A percentile compares a stretch with the other conserved stretches of the same genome.
Evolutionary conservation across 139 green algal species (phyloP).

Genomic region (Micractinium conductrix): DNA sequence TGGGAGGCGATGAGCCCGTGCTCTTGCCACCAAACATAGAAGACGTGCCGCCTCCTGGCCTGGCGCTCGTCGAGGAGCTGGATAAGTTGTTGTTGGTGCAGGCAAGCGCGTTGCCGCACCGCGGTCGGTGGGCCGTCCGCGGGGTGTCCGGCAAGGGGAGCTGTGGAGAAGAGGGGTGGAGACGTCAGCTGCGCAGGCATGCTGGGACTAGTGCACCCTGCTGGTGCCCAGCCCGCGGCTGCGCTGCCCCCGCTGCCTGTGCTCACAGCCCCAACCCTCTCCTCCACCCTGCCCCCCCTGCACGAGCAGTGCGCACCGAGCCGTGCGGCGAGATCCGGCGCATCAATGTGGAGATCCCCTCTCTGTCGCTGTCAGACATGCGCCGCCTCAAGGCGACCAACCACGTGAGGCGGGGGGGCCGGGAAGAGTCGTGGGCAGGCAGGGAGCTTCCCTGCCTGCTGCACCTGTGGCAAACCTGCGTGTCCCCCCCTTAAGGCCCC

Average conservation of each 20-base stretch:
- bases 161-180: too few relatives aligned
- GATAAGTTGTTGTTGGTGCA: slow-evolving; percentile 73
- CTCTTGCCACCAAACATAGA: slow-evolving; percentile 43
- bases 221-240: too few relatives aligned
- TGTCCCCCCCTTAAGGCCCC: too few relatives aligned
- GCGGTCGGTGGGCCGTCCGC: neutral
- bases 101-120: too few relatives aligned
- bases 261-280: neutral
- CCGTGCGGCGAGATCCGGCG: slow-evolving; percentile 72
- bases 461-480: neutral
- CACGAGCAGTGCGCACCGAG: slow-evolving; percentile 53
- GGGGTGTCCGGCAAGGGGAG: too few relatives aligned
- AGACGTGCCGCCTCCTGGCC: slow-evolving; percentile 44
- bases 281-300: neutral
- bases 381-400: slow-evolving; percentile 73
- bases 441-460: too few relatives aligned
- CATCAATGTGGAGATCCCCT: slow-evolving; percentile 81
- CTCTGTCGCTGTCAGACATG: slow-evolving; percentile 76
- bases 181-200: too few relatives aligned
- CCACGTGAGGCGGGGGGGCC: neutral
- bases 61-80: slow-evolving; percentile 60
- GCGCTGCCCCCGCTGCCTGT: neutral
- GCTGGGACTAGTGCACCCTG: too few relatives aligned
- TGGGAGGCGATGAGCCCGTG: neutral
- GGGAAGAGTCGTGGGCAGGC: too few relatives aligned